Evolutionary conservation across 2,329 filamentous ascomycete species (phyloP), one percentile per base, ranked within the genome.

Genomic region (Stagonosporopsis chrysanthemi): DNA sequence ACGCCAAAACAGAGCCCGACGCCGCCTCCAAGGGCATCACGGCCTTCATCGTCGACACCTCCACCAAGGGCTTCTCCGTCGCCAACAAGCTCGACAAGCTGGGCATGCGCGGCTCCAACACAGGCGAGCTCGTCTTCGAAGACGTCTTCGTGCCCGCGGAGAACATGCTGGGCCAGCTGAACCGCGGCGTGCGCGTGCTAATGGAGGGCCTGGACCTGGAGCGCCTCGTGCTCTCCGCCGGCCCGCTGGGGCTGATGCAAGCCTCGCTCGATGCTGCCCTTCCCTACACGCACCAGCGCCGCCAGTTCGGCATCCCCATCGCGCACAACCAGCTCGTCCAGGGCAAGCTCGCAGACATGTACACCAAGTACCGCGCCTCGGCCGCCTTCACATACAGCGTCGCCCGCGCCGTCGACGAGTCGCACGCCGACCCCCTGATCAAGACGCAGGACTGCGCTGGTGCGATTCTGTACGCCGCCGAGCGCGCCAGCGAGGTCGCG

Each of bases 181-280:
- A 97, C 80, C 86, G 85, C 49, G 95, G 95, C 61, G 93, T 96
- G 24, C 87, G 86, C 62, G 94, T 99, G 4, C 83, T 99, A 31
- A 98, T 99, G 95, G 91, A 97, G 74, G 95, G 95, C 1, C 84
- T 99, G 4, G 95, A 99, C 73, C 86, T 99, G 31, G 95, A 99
- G 79, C 86, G 95, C 12, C 84, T 99, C 3, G 94, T 99, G 1
- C 86, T 99, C 45, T 93, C 89, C 68, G 91, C 94, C 17, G 95
- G 95, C 0, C 93, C 95, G 0, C 79, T 99, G 6, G 95, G 94
- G 36, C 86, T 98, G 62, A 99, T 99, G 95, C 92, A 97, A 82
- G 90, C 92, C 6, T 84, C 89, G 5, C 84, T 98, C 42, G 93
- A 98, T 77, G 84, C 94, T 9, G 87, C 90, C 1, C 84, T 98